These are phyloP conservation scores for Epichloe brachyelytri DNA, from an alignment of 2,329 filamentous ascomycete genomes.

Conservation along the genomic window DNA sequence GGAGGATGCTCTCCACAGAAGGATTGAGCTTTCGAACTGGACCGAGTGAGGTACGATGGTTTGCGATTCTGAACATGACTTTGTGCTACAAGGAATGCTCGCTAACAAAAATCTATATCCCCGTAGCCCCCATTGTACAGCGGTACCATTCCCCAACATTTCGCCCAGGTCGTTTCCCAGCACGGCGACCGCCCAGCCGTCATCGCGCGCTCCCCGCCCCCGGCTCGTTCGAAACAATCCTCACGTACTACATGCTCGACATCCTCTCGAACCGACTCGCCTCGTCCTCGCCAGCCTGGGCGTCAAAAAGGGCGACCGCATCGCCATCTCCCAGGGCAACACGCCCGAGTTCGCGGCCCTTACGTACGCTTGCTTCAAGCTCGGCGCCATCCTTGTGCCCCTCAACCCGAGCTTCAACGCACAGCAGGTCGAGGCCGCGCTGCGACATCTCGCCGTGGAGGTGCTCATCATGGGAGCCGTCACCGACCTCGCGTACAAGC, in stretches of 20 bases:
- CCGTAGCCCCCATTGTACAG: conserved; percentile 50
- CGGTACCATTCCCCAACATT: conserved; percentile 61
- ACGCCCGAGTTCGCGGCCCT: conserved; percentile 70
- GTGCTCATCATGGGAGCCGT: conserved; percentile 78
- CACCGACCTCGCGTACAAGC: conserved; percentile 64
- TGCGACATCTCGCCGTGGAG: conserved; percentile 59
- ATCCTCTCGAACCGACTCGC: conserved; percentile 64
- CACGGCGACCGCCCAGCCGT: conserved; percentile 53
- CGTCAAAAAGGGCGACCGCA: conserved; percentile 68
- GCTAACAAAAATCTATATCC: not conserved
- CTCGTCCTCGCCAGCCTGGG: conserved; percentile 55
- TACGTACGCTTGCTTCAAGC: conserved; percentile 83
- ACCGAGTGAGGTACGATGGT: conserved; percentile 14
- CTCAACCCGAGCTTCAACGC: conserved; percentile 83
- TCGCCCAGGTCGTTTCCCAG: conserved; percentile 48
- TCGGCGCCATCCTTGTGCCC: conserved; percentile 89
- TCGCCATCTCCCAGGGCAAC: conserved; percentile 81
- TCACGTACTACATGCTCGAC: conserved; percentile 70
- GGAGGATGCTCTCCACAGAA: conserved; percentile 3
- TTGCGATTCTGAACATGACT: not conserved
- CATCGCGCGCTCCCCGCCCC: conserved; percentile 37
- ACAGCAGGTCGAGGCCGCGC: conserved; percentile 62
- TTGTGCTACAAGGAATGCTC: not conserved
- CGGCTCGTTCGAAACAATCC: conserved; percentile 33
- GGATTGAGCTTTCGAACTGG: conserved; percentile 18